phyloP scores from a whole-genome alignment of 1,284 basidiomycete species.

The Dichomitus squalens region DNA sequence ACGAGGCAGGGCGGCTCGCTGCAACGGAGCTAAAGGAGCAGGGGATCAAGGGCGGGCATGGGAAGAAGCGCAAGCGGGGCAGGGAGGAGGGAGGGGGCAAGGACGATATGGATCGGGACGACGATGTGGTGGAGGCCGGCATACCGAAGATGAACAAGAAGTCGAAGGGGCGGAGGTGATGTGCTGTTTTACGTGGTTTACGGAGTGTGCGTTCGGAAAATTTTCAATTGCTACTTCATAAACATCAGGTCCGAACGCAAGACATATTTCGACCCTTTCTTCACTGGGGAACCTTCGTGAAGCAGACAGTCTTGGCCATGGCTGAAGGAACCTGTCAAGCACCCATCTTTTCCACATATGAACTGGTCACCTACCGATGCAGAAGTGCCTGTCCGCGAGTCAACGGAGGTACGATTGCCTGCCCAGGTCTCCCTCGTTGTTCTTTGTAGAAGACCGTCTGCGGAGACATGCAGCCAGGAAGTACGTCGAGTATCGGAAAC shows the following conservation, averaged over 20 bases:
- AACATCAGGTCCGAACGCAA: slow-evolving; percentile 81
- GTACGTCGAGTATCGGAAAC: not conserved
- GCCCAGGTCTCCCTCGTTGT: slow-evolving; percentile 49
- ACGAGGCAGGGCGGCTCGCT: slow-evolving; percentile 86
- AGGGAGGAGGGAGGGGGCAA: slow-evolving; percentile 51
- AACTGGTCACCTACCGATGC: slow-evolving; percentile 56
- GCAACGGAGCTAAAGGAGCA: slow-evolving; percentile 79
- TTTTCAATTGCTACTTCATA: slow-evolving; percentile 34
- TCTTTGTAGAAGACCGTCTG: slow-evolving; percentile 76
- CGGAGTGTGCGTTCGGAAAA: not conserved
- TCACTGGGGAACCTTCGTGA: slow-evolving; percentile 75
- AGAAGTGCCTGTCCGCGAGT: slow-evolving; percentile 71
- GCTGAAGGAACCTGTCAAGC: slow-evolving; percentile 37
- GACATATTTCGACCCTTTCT: slow-evolving; percentile 74
- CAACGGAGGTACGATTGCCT: slow-evolving; percentile 60
- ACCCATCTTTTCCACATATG: not conserved
- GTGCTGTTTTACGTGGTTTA: not conserved
- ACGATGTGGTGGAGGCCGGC: slow-evolving; percentile 83
- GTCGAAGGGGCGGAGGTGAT: slow-evolving; percentile 30
- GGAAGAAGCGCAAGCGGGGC: slow-evolving; percentile 43
- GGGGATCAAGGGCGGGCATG: slow-evolving; percentile 50
- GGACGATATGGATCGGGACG: slow-evolving; percentile 84
- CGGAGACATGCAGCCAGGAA: not conserved
- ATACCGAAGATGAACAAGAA: slow-evolving; percentile 57
- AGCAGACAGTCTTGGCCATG: slow-evolving; percentile 77